Conservation (phyloP, 1,139 yeast genomes). For the Diutina rugosa region DNA sequence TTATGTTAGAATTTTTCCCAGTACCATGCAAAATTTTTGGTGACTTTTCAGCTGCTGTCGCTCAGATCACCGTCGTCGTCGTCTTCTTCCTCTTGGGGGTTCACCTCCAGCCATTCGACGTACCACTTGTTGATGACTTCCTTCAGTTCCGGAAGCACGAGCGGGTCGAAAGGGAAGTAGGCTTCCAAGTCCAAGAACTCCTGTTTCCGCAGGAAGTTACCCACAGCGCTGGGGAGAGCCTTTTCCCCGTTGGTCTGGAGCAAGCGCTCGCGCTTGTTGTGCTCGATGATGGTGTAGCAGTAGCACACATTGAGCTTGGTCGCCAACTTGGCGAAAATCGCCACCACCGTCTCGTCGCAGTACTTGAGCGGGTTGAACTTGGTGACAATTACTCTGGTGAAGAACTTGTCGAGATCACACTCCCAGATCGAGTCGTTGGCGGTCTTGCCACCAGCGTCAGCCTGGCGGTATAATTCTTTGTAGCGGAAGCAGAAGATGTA, state of each 20-base stretch:
- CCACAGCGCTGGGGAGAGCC: constrained; percentile 17
- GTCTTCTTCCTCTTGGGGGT: constrained; percentile 28
- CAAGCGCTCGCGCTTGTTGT: constrained; percentile 62
- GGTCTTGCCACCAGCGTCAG: constrained; percentile 7
- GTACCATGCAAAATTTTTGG: too few relatives aligned
- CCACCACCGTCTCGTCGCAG: constrained; percentile 88
- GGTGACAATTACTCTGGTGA: constrained; percentile 75
- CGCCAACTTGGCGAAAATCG: constrained; percentile 87
- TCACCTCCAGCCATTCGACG: constrained; percentile 63
- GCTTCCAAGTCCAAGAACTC: constrained; percentile 84
- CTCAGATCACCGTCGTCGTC: constrained; percentile 1
- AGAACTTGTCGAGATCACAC: constrained; percentile 69
- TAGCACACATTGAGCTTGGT: constrained; percentile 84
- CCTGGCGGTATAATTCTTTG: constrained; percentile 33
- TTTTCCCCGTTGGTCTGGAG: constrained; percentile 18
- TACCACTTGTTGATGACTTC: constrained; percentile 33
- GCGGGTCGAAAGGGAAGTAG: constrained; percentile 92
- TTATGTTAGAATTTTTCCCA: too few relatives aligned
- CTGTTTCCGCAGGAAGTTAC: constrained; percentile 42
- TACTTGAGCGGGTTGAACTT: constrained; percentile 88
- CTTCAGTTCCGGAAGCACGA: constrained; percentile 55
- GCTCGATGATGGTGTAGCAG: constrained; percentile 87
- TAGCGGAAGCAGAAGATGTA: constrained; percentile 89
- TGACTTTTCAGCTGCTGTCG: not conserved
- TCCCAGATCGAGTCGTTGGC: constrained; percentile 49